Evolutionary conservation across 129 eudicot species (phyloP).

Genomic region (Erigeron canadensis): DNA sequence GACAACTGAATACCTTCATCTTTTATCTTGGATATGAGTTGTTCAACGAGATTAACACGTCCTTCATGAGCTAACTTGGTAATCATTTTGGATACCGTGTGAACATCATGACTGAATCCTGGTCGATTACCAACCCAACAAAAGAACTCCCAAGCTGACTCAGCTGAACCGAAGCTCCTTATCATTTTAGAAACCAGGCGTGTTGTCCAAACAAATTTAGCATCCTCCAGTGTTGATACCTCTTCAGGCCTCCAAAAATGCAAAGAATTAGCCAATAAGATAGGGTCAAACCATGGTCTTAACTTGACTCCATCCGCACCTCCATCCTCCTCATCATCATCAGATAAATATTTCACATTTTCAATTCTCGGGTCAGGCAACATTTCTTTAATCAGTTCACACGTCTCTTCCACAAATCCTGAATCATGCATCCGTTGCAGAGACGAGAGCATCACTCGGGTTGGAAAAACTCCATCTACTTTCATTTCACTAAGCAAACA

Average conservation of each 20-base stretch:
- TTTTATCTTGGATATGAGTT: conserved; percentile 50
- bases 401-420: conserved; percentile 61
- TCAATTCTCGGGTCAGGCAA: conserved; percentile 68
- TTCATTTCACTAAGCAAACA: conserved; percentile 64
- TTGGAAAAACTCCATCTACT: conserved; percentile 59
- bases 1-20: conserved; percentile 54
- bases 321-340: conserved; percentile 10
- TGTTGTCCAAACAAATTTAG: conserved; percentile 80
- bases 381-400: conserved; percentile 52
- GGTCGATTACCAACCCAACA: conserved; percentile 74
- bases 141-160: conserved; percentile 84
- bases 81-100: conserved; percentile 73
- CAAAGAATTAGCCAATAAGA: conserved; percentile 64
- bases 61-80: conserved; percentile 67
- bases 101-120: conserved; percentile 62
- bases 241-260: conserved; percentile 66
- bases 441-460: conserved; percentile 51
- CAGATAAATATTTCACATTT: conserved; percentile 29
- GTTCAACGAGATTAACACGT: conserved; percentile 43
- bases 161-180: conserved; percentile 62
- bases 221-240: conserved; percentile 61
- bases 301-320: conserved; percentile 35
- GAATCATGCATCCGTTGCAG: conserved; percentile 64
- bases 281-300: conserved; percentile 88
- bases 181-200: conserved; percentile 82